A percentile compares a stretch with the other conserved stretches of the same genome.
phyloP scores from a whole-genome alignment of 768 basidiomycete species.

The Panellus pusillus region DNA sequence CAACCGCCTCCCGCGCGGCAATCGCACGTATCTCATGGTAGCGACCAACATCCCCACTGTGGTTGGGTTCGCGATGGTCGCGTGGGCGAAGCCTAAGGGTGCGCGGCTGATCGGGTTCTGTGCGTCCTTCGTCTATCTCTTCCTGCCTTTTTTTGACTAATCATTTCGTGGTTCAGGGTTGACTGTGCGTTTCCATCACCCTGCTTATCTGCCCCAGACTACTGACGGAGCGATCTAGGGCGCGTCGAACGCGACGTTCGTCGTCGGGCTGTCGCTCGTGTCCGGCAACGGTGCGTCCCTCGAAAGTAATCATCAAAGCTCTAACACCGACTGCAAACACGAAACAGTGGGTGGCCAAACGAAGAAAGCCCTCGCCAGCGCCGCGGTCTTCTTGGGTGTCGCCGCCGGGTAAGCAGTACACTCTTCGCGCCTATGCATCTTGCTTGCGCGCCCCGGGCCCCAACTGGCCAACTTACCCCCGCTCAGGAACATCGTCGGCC shows the following conservation, averaged over 20 bases:
- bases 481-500: constrained; percentile 26
- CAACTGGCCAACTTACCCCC: neutral
- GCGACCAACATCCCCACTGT: constrained; percentile 26
- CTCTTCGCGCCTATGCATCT: too few relatives aligned
- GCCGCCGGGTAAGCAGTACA: constrained; percentile 25
- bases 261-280: constrained; percentile 33
- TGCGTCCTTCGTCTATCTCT: constrained; percentile 5
- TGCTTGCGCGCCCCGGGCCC: neutral
- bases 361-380: constrained; percentile 25
- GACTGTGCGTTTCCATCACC: neutral
- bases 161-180: too few relatives aligned
- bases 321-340: neutral
- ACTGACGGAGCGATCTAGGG: constrained; percentile 26
- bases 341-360: constrained; percentile 33
- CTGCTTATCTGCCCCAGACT: neutral
- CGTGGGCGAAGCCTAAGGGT: constrained; percentile 24
- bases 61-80: constrained; percentile 28
- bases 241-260: constrained; percentile 30
- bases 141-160: too few relatives aligned
- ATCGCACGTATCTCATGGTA: constrained; percentile 28
- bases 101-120: constrained; percentile 25
- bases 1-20: constrained; percentile 20
- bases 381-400: constrained; percentile 24
- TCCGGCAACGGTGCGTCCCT: constrained; percentile 33
- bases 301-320: neutral